Evolutionary conservation across 2,329 filamentous ascomycete genomes (phyloP).

Genomic region (Aspergillus transmontanensis): DNA sequence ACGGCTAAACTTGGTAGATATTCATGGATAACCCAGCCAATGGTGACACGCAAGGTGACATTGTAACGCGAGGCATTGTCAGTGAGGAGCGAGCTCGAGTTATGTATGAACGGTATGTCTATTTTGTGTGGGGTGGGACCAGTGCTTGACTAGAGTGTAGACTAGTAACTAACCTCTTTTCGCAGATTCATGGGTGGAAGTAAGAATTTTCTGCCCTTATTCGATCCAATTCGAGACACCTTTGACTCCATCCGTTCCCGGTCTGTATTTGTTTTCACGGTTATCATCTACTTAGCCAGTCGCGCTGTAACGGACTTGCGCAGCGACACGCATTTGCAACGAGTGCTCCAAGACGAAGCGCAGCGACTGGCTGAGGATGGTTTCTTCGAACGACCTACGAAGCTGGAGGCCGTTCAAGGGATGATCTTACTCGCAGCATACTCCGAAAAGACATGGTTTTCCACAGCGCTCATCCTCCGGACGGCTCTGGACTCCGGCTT

Average conservation of each 20-base stretch:
- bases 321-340: slow-evolving; percentile 35
- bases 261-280: slow-evolving; percentile 39
- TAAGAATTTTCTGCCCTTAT: slow-evolving; percentile 37
- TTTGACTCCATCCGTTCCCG: slow-evolving; percentile 40
- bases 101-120: slow-evolving; percentile 37
- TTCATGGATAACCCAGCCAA: slow-evolving; percentile 34
- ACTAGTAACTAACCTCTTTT: not conserved
- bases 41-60: slow-evolving; percentile 32
- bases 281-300: slow-evolving; percentile 39
- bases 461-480: slow-evolving; percentile 38
- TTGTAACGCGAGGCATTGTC: slow-evolving; percentile 35
- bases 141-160: no score
- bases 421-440: slow-evolving; percentile 41
- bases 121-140: no score
- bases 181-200: slow-evolving; percentile 35
- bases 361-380: slow-evolving; percentile 39
- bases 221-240: slow-evolving; percentile 40
- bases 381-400: slow-evolving; percentile 40
- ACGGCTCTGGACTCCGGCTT: slow-evolving; percentile 38
- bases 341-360: slow-evolving; percentile 39
- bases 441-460: slow-evolving; percentile 42
- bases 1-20: slow-evolving; percentile 21
- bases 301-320: slow-evolving; percentile 36
- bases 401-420: slow-evolving; percentile 39
- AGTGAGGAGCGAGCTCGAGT: slow-evolving; percentile 35